Evolutionary conservation across 148 eudicot species (phyloP).

Genomic region (Amaranthus cruentus): DNA sequence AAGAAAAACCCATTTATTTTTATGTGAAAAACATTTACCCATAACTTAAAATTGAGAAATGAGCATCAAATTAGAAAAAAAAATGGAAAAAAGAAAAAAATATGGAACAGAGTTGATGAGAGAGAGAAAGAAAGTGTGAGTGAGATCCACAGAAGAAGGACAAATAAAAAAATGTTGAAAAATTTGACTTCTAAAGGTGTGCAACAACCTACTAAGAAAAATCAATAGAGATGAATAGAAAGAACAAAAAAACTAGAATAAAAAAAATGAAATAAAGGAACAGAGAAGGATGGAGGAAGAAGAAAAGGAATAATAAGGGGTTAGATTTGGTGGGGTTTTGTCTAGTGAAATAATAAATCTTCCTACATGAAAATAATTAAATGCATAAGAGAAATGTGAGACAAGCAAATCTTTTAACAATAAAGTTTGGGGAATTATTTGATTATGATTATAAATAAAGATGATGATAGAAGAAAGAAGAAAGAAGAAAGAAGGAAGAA

Average conservation of each 20-base stretch:
- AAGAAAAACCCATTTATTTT: background rate
- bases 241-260: background rate
- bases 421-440: constrained; percentile 15
- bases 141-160: constrained; percentile 26
- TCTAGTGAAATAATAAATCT: constrained; percentile 10
- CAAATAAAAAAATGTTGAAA: background rate
- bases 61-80: background rate
- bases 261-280: background rate
- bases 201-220: constrained; percentile 24
- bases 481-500: background rate
- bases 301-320: constrained; percentile 19
- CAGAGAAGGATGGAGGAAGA: background rate
- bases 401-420: constrained; percentile 30
- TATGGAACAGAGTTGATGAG: background rate
- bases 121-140: constrained; percentile 12
- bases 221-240: constrained; percentile 4
- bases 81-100: background rate
- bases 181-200: constrained; percentile 20
- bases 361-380: background rate
- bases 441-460: background rate
- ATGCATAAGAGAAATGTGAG: background rate
- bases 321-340: constrained; percentile 33
- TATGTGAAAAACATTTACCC: constrained; percentile 2
- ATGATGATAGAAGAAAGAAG: background rate
- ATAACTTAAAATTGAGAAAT: constrained; percentile 9